Conservation (phyloP, 257 asterid species). For the Salvia miltiorrhiza region DNA sequence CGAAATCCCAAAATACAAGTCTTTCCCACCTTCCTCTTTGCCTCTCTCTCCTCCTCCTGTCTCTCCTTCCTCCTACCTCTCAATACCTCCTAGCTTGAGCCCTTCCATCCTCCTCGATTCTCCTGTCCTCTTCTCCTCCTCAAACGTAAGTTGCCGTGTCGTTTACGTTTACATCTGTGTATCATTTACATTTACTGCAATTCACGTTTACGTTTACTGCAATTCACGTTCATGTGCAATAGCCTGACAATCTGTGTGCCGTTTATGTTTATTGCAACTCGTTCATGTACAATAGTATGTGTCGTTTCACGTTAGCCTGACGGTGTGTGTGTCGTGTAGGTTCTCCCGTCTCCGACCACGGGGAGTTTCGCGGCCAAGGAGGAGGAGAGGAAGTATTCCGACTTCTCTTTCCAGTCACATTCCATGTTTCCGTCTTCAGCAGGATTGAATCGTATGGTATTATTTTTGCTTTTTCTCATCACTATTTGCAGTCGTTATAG, state of each 20-base stretch:
- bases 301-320: too few relatives aligned
- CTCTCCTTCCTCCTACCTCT: conserved; percentile 73
- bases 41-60: conserved; percentile 62
- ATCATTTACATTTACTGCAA: not conserved
- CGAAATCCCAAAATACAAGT: conserved; percentile 44
- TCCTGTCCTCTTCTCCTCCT: conserved; percentile 57
- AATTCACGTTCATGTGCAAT: not conserved
- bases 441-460: conserved; percentile 28
- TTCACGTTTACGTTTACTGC: too few relatives aligned
- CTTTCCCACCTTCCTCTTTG: conserved; percentile 56
- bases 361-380: conserved; percentile 44
- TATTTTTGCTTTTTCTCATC: too few relatives aligned
- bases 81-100: conserved; percentile 60
- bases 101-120: conserved; percentile 78
- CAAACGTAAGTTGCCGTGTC: conserved; percentile 47
- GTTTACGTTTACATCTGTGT: not conserved
- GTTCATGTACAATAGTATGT: not conserved
- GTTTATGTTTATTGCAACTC: not conserved
- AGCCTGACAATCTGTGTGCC: not conserved
- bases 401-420: conserved; percentile 56
- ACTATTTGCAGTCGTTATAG: too few relatives aligned
- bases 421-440: conserved; percentile 39
- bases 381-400: conserved; percentile 38
- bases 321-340: conserved; percentile 27
- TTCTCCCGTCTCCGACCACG: conserved; percentile 72